Evolutionary conservation across 192 early-diverging fungal species (phyloP).

Genomic region (Funneliformis mosseae): DNA sequence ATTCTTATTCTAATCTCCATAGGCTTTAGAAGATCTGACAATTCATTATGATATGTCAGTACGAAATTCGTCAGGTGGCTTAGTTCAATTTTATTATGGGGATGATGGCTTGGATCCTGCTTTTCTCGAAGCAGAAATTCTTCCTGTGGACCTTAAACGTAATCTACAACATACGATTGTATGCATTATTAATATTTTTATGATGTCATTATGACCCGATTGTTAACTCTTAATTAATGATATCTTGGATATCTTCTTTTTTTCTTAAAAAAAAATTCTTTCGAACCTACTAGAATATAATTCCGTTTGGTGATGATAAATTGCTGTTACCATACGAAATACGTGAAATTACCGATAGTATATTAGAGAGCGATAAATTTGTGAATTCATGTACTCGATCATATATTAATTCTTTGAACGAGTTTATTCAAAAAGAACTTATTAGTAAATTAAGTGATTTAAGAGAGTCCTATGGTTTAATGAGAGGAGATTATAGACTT

Average conservation of each 20-base stretch:
- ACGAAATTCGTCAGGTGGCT: slow-evolving; percentile 83
- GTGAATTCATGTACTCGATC: slow-evolving; percentile 46
- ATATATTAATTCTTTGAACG: slow-evolving; percentile 64
- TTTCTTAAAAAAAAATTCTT: neutral
- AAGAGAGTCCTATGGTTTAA: slow-evolving; percentile 56
- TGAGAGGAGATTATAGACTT: slow-evolving; percentile 50
- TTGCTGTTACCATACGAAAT: slow-evolving; percentile 70
- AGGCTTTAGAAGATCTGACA: slow-evolving; percentile 93
- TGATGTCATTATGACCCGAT: too few relatives aligned
- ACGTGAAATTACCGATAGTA: slow-evolving; percentile 47
- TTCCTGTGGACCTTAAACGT: slow-evolving; percentile 86
- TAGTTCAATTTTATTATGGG: slow-evolving; percentile 96
- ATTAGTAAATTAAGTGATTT: slow-evolving; percentile 60
- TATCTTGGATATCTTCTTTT: neutral
- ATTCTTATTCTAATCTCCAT: slow-evolving; percentile 13
- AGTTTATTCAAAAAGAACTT: slow-evolving; percentile 61
- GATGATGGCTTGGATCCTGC: slow-evolving; percentile 96
- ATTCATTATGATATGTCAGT: slow-evolving; percentile 96
- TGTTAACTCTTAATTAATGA: too few relatives aligned
- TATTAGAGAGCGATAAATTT: slow-evolving; percentile 45
- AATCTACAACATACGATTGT: slow-evolving; percentile 69
- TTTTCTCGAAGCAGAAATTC: slow-evolving; percentile 84
- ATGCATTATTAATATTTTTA: slow-evolving; percentile 20
- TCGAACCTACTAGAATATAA: neutral
- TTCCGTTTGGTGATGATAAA: slow-evolving; percentile 36